These are phyloP conservation scores for Phoma sp. DNA, from an alignment of 2,329 filamentous ascomycete genomes.

Conservation along the genomic window DNA sequence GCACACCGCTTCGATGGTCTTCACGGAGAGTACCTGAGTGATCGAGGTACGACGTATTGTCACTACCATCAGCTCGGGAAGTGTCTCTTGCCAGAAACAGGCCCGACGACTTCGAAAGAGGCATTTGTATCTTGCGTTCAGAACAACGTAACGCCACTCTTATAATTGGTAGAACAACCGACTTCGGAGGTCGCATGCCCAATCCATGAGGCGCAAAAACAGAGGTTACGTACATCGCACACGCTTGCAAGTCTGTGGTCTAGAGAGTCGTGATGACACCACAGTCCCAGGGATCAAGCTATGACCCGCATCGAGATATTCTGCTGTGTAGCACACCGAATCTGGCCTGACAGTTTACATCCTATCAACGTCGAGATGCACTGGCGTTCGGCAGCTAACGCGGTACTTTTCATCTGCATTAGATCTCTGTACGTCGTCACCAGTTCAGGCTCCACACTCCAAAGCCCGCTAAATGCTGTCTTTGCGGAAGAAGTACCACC, in stretches of 20 bases:
- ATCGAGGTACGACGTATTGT: not conserved
- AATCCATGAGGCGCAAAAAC: not conserved
- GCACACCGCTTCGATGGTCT: slow-evolving; percentile 8
- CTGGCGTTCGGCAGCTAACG: slow-evolving; percentile 5
- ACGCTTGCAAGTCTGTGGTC: not conserved
- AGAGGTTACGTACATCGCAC: not conserved
- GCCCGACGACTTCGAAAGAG: not conserved
- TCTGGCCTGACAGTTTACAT: slow-evolving; percentile 12
- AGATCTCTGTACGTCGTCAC: not conserved
- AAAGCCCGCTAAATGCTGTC: not conserved
- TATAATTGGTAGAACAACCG: not conserved
- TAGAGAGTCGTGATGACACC: not conserved
- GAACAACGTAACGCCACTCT: not conserved
- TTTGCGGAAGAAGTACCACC: no score
- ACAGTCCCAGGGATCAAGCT: not conserved
- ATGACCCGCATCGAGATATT: not conserved
- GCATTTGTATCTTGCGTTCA: not conserved
- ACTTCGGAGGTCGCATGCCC: not conserved
- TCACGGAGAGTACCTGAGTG: not conserved
- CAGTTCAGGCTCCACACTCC: not conserved
- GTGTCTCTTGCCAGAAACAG: not conserved
- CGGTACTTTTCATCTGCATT: slow-evolving; percentile 1
- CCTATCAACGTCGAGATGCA: slow-evolving; percentile 1
- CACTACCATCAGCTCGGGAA: not conserved
- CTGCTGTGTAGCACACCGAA: slow-evolving; percentile 8